Base-by-base conservation (phyloP, 2,329 filamentous ascomycete species). In the Xylariaceae sp. region DNA sequence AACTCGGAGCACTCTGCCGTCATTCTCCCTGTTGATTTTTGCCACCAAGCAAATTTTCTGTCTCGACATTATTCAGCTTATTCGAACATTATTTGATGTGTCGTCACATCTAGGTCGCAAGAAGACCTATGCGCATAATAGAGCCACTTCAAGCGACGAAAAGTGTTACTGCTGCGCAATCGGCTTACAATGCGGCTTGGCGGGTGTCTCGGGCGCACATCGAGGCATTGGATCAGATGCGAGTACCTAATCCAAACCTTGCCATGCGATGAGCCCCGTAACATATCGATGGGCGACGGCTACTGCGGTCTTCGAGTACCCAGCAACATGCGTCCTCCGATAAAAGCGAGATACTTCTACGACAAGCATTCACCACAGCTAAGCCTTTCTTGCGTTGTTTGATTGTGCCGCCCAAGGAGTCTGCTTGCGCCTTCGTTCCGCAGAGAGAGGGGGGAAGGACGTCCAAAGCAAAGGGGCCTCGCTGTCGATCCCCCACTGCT, bases 401-500 rank as follows among this genome's bases (percentile, higher is more conserved):
- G 19, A 19, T 19, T 19, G 19, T 19, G 30, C 12, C 31, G 19
- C 30, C 37, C 47, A 12, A 8, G 26, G 37, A 32, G 31, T 44
- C 39, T n/a, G 35, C 35, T 44, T 32, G 2, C 42, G 42, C 26
- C 42, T 34, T 34, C 31, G 12, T 35, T 46, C 34, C 45, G n/a
- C 35, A 19, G 19, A 37, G 43, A 50, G 19, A 19, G 19, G 19
- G 19, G 19, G 19, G 19, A 19, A 19, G 11, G 11, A 39, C 11
- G 26, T 48, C 47, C 19, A 39, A 32, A 34, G 32, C 32, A 46
- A 34, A 57, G 42, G 39, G 55, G n/a, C 39, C 52, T 55, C 52
- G 42, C 49, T 34, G 51, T 51, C 52, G 46, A 37, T 39, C 52
- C 47, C 46, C 52, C 52, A 49, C 48, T n/a, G 40, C 34, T 46